These are phyloP conservation scores for Arthroderma sp. DNA, from an alignment of 2,329 filamentous ascomycete species.

Conservation along the genomic window DNA sequence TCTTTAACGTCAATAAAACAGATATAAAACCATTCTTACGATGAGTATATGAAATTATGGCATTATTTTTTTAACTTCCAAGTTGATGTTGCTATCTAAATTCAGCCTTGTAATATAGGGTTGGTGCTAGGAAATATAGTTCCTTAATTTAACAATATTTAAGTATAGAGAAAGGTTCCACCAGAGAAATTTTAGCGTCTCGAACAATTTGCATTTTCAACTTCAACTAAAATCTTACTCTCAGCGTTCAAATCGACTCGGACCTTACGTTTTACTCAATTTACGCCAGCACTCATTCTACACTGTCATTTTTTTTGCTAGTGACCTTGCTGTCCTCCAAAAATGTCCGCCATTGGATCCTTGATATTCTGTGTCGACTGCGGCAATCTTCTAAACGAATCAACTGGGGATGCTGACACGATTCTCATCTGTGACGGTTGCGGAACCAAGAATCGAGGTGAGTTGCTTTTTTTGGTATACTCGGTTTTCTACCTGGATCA, in stretches of 20 bases:
- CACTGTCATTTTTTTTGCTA: background rate
- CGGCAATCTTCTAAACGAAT: constrained; percentile 75
- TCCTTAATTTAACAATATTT: background rate
- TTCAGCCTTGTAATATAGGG: too few relatives aligned
- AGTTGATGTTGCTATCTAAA: too few relatives aligned
- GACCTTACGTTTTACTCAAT: background rate
- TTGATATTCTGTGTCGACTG: constrained; percentile 89
- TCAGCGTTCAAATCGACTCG: background rate
- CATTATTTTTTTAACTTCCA: too few relatives aligned
- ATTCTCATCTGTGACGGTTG: constrained; percentile 75
- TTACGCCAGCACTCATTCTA: background rate
- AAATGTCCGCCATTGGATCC: constrained; percentile 80
- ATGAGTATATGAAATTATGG: too few relatives aligned
- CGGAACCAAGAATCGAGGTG: constrained; percentile 72
- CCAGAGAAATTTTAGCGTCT: background rate
- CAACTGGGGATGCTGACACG: constrained; percentile 62
- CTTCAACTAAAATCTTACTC: background rate
- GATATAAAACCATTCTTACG: too few relatives aligned
- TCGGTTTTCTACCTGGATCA: background rate
- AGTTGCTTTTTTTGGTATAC: background rate
- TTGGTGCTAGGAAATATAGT: background rate
- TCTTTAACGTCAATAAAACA: too few relatives aligned
- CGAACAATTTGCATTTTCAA: background rate
- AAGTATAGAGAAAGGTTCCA: background rate
- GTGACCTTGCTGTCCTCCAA: background rate